These are phyloP conservation scores for Globisporangium uncinulatum DNA, from an alignment of 352 stramenopile species.

Conservation along the genomic window DNA sequence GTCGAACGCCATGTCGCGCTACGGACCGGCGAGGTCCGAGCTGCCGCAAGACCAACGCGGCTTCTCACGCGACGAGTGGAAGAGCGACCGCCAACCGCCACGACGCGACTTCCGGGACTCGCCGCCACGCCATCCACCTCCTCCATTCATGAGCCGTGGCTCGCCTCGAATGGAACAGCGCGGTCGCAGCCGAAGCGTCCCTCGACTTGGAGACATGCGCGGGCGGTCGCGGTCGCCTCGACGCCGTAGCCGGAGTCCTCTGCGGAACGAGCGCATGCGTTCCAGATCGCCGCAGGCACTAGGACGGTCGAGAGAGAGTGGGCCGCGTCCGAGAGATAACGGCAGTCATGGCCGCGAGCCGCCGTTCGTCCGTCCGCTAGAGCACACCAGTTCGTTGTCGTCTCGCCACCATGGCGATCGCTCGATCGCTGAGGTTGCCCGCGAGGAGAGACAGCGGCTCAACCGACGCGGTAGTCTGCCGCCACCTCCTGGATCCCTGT, in stretches of 20 bases:
- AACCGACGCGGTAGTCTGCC: slow-evolving; percentile 19
- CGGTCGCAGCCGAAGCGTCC: slow-evolving; percentile 9
- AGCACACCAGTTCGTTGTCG: slow-evolving; percentile 16
- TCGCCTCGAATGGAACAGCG: background rate
- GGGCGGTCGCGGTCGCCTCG: slow-evolving; percentile 6
- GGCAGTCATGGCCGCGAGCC: slow-evolving; percentile 21
- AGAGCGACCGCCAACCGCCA: slow-evolving; percentile 6
- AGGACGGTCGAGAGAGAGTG: slow-evolving; percentile 3
- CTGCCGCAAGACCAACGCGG: background rate
- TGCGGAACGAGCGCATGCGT: background rate
- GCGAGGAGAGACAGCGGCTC: slow-evolving; percentile 34
- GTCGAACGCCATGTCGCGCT: slow-evolving; percentile 11
- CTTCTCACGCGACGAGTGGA: slow-evolving; percentile 15
- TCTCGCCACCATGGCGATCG: slow-evolving; percentile 28
- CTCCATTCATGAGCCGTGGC: background rate
- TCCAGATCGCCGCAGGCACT: background rate
- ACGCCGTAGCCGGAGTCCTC: background rate
- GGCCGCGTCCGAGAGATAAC: slow-evolving; percentile 6
- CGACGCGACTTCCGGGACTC: slow-evolving; percentile 3
- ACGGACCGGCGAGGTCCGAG: slow-evolving; percentile 7
- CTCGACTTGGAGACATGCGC: slow-evolving; percentile 4
- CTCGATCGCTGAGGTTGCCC: slow-evolving; percentile 46
- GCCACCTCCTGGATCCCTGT: slow-evolving; percentile 12
- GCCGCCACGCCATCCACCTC: background rate
- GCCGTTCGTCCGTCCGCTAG: slow-evolving; percentile 10